These are phyloP conservation scores for Calonectria honghensis DNA, from an alignment of 2,329 filamentous ascomycete genomes.

Conservation along the genomic window DNA sequence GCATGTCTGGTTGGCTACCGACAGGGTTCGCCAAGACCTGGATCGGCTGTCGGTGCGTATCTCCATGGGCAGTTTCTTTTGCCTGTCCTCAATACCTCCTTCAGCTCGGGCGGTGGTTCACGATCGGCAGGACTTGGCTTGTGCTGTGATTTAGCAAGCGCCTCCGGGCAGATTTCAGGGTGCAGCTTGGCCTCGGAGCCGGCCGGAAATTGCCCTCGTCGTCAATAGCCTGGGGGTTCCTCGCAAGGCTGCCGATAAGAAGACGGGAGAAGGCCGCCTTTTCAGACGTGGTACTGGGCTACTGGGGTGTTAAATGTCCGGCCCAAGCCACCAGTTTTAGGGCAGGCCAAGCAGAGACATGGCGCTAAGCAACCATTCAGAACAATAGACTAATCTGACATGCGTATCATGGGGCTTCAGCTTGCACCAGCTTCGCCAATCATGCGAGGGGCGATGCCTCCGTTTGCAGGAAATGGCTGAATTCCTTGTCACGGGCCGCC, in stretches of 20 bases:
- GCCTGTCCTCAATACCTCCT: neutral
- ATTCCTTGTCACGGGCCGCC: neutral
- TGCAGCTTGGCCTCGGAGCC: neutral
- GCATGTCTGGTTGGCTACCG: neutral
- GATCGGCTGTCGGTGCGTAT: neutral
- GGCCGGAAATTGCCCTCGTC: neutral
- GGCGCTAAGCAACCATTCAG: neutral
- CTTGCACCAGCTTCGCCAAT: neutral
- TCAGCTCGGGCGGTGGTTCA: neutral
- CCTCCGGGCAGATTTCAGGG: slow-evolving; percentile 3
- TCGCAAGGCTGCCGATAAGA: slow-evolving; percentile 4
- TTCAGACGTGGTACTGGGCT: neutral
- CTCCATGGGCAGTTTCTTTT: neutral
- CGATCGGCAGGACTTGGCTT: neutral
- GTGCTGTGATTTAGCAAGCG: neutral
- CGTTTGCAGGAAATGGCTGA: slow-evolving; percentile 6
- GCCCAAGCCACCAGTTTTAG: slow-evolving; percentile 5
- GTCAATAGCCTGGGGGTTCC: neutral
- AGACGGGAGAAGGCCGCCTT: neutral
- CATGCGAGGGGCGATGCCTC: neutral
- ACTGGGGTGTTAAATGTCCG: slow-evolving; percentile 12
- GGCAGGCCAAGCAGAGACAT: neutral
- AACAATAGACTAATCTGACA: neutral
- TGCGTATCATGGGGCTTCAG: slow-evolving; percentile 15
- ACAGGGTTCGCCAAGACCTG: slow-evolving; percentile 6